phyloP scores from a whole-genome alignment of 2,329 filamentous ascomycete genomes.

The Epicoccum nigrum region DNA sequence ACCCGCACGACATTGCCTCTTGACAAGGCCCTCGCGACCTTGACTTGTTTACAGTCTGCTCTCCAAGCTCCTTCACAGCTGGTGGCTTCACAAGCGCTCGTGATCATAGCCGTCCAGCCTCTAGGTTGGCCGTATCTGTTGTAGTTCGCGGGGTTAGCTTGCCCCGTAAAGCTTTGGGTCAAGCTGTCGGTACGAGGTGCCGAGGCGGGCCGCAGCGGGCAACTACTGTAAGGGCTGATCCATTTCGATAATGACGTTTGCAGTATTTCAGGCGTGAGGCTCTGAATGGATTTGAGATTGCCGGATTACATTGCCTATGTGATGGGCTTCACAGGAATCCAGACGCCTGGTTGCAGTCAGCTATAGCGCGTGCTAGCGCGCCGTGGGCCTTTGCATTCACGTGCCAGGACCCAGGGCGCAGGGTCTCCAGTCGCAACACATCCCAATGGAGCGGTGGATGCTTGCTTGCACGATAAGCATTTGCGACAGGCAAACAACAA shows the following conservation, averaged over 20 bases:
- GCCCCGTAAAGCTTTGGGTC: constrained; percentile 1
- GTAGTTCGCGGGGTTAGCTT: neutral
- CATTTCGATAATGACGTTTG: constrained; percentile 2
- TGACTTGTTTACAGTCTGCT: no score
- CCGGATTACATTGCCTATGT: neutral
- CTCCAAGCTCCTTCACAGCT: neutral
- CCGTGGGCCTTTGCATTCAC: constrained; percentile 6
- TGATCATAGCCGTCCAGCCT: no score
- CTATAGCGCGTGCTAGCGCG: constrained; percentile 14
- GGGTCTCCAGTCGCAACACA: constrained; percentile 5
- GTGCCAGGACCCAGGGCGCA: neutral
- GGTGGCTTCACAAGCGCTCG: neutral
- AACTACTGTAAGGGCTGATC: neutral
- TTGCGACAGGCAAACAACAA: neutral
- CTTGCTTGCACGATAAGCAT: constrained; percentile 10
- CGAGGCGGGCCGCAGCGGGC: constrained; percentile 17
- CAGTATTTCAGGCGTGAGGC: constrained; percentile 2
- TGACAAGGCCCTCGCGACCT: no score
- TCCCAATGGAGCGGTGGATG: neutral
- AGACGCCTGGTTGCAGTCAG: constrained; percentile 7
- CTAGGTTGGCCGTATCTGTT: neutral
- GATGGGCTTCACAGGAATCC: neutral
- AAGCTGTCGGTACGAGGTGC: constrained; percentile 2
- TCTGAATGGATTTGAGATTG: neutral
- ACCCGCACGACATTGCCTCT: no score